Evolutionary conservation across 2,329 filamentous ascomycete species (phyloP).

Genomic region (Colletotrichum siamense): DNA sequence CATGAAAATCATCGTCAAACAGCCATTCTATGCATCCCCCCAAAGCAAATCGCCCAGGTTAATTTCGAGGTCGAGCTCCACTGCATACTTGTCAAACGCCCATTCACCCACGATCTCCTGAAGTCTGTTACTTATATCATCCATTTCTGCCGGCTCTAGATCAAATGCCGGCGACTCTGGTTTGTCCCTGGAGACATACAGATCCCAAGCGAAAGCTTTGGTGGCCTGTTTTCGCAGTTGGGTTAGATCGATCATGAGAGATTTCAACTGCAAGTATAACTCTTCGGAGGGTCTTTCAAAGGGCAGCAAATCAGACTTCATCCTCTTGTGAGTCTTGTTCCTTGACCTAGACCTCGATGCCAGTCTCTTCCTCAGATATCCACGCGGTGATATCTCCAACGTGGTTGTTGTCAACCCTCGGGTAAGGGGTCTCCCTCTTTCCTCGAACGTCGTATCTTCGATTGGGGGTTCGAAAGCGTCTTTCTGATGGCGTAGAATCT

Average conservation of each 20-base stretch:
- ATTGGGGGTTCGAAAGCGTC: background rate
- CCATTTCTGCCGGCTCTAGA: background rate
- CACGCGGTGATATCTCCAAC: background rate
- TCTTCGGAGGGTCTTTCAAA: background rate
- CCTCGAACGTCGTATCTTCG: background rate
- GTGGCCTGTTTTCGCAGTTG: background rate
- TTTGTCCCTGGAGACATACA: slow-evolving; percentile 1
- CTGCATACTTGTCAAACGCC: background rate
- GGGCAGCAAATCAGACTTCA: slow-evolving; percentile 4
- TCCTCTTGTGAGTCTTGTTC: slow-evolving; percentile 3
- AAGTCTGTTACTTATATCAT: background rate
- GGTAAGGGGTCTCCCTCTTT: background rate
- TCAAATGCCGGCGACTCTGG: background rate
- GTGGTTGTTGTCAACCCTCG: background rate
- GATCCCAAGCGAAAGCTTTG: background rate
- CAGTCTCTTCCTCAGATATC: background rate
- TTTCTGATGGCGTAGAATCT: background rate
- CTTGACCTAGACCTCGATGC: background rate
- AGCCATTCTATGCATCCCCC: background rate
- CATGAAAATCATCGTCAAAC: background rate
- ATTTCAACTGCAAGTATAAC: background rate
- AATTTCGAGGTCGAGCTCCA: slow-evolving; percentile 4
- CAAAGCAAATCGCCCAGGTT: slow-evolving; percentile 15
- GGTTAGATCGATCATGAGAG: background rate
- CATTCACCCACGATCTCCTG: slow-evolving; percentile 6